Evolutionary conservation across 805 yeast genomes (phyloP).

Genomic region (Saturnispora hagleri): DNA sequence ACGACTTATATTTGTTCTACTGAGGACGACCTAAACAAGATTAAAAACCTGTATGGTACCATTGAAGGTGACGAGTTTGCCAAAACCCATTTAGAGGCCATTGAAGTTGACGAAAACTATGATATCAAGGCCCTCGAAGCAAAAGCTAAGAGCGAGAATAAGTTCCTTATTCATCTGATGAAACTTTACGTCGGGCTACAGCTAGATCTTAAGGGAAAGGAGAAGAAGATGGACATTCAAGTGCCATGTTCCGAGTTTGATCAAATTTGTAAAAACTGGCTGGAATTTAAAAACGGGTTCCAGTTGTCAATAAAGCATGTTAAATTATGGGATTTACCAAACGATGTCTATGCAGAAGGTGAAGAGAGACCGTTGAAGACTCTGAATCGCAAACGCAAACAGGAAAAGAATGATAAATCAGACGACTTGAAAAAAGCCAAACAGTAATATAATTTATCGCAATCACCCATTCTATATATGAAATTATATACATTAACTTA

Average conservation of each 20-base stretch:
- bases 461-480: neutral
- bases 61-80: slow-evolving; percentile 41
- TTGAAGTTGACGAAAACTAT: slow-evolving; percentile 25
- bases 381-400: slow-evolving; percentile 37
- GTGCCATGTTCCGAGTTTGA: slow-evolving; percentile 87
- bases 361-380: slow-evolving; percentile 64
- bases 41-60: slow-evolving; percentile 42
- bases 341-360: slow-evolving; percentile 73
- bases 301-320: slow-evolving; percentile 63
- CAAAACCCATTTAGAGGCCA: slow-evolving; percentile 26
- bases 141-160: slow-evolving; percentile 18
- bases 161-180: slow-evolving; percentile 46
- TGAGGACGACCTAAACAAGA: slow-evolving; percentile 32
- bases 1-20: slow-evolving; percentile 35
- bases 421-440: slow-evolving; percentile 14
- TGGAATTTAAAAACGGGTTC: slow-evolving; percentile 49
- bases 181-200: slow-evolving; percentile 76
- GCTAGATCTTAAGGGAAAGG: slow-evolving; percentile 41
- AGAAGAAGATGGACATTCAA: slow-evolving; percentile 70
- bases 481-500: neutral
- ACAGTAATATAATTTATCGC: neutral
- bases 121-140: slow-evolving; percentile 23
- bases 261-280: slow-evolving; percentile 68
- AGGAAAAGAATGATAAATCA: slow-evolving; percentile 24
- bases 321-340: slow-evolving; percentile 72